phyloP scores from a whole-genome alignment of 2,329 filamentous ascomycete species.

The Phaeophleospora eucalypticola region DNA sequence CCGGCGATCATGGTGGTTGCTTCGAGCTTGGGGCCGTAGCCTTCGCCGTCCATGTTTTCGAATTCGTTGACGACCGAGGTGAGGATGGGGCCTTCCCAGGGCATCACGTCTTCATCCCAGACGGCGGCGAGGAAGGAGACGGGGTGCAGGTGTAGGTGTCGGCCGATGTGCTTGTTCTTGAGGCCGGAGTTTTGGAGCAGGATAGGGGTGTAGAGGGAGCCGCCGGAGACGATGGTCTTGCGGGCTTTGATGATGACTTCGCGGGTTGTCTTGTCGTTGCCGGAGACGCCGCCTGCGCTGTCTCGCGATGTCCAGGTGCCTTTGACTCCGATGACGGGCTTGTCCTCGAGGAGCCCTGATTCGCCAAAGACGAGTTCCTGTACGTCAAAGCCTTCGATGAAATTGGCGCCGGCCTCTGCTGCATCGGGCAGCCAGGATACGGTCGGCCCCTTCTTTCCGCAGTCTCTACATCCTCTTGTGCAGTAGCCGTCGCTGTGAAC shows the following conservation, averaged over 20 bases:
- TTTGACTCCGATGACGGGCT: constrained; percentile 64
- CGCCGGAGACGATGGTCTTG: constrained; percentile 73
- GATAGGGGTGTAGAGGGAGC: constrained; percentile 71
- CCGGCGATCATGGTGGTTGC: constrained; percentile 70
- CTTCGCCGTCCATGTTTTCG: constrained; percentile 73
- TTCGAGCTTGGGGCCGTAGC: constrained; percentile 82
- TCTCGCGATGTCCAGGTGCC: constrained; percentile 75
- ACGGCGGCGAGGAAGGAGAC: constrained; percentile 54
- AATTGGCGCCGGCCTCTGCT: constrained; percentile 68
- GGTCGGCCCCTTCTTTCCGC: constrained; percentile 73
- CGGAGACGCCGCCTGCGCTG: constrained; percentile 54
- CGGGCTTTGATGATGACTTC: constrained; percentile 71
- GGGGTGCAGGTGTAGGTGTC: constrained; percentile 78
- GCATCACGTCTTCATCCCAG: constrained; percentile 65
- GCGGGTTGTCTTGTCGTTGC: constrained; percentile 49
- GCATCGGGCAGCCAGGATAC: constrained; percentile 78
- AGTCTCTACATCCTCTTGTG: constrained; percentile 56
- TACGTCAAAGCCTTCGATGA: constrained; percentile 77
- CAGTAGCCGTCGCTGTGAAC: constrained; percentile 70
- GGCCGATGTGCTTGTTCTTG: constrained; percentile 75
- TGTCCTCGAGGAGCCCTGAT: constrained; percentile 40
- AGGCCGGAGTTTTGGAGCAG: constrained; percentile 74
- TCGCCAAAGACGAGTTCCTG: constrained; percentile 67
- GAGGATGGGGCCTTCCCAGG: constrained; percentile 67
- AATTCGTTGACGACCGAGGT: constrained; percentile 73